Percentiles rank a stretch among this genome's conserved stretches.
Conservation (phyloP, 1,284 basidiomycete genomes). For the Papiliotrema terrestris region DNA sequence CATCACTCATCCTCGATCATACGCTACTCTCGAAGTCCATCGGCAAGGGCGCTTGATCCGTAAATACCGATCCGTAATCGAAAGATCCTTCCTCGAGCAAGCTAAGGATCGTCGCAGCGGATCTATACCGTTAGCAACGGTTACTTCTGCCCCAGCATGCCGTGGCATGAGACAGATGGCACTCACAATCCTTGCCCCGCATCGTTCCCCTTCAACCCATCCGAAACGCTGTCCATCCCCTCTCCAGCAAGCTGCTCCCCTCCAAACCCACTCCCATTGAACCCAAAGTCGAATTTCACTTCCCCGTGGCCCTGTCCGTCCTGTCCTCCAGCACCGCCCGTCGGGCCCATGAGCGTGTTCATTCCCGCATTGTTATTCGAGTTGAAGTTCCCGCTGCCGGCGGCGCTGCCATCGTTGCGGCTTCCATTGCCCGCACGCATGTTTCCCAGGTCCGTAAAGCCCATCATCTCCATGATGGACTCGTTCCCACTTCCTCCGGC, state of each 20-base stretch:
- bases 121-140: conserved; percentile 16
- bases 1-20: neutral
- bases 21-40: conserved; percentile 4
- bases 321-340: neutral
- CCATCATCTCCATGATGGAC: neutral
- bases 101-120: conserved; percentile 47
- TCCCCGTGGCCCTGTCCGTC: neutral
- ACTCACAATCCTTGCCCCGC: conserved; percentile 25
- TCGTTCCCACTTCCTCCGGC: neutral
- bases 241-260: conserved; percentile 28
- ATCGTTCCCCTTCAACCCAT: conserved; percentile 30
- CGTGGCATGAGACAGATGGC: too few relatives aligned
- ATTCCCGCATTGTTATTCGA: neutral
- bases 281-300: conserved; percentile 22
- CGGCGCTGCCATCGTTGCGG: too few relatives aligned
- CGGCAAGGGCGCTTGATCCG: conserved; percentile 38
- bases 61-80: conserved; percentile 47
- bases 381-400: too few relatives aligned
- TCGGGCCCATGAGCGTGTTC: neutral
- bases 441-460: neutral
- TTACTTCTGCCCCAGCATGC: neutral
- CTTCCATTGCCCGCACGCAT: neutral
- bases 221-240: conserved; percentile 37
- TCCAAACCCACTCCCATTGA: conserved; percentile 17
- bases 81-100: conserved; percentile 48